Conservation (phyloP, 495 filamentous ascomycete species). For the Durotheca rogersii region DNA sequence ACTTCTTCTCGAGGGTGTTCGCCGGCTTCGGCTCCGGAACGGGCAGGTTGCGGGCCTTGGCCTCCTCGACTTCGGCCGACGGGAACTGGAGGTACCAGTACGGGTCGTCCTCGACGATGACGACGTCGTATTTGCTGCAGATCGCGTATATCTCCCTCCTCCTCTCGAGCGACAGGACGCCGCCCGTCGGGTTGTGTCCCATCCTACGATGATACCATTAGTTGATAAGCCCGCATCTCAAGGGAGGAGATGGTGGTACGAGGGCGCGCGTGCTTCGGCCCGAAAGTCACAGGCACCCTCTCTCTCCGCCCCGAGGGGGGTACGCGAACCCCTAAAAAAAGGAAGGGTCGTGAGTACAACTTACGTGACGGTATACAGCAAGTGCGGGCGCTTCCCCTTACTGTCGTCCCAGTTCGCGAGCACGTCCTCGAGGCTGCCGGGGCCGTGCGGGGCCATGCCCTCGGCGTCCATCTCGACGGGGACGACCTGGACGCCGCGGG, state of each 20-base stretch:
- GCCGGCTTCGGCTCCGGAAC: conserved; percentile 23
- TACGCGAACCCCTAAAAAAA: no score
- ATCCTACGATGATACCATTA: conserved; percentile 52
- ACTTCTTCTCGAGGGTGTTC: conserved; percentile 51
- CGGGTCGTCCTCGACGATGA: conserved; percentile 93
- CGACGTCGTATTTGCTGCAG: conserved; percentile 81
- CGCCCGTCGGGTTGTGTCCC: conserved; percentile 89
- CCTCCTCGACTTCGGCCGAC: conserved; percentile 56
- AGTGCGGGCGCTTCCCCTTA: conserved; percentile 71
- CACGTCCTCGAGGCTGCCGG: conserved; percentile 73
- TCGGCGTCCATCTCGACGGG: conserved; percentile 73
- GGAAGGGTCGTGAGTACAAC: no score
- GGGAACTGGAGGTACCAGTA: conserved; percentile 96
- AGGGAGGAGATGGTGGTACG: no score
- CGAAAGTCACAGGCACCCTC: background rate
- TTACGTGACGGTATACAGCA: conserved; percentile 90
- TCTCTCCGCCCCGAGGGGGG: background rate
- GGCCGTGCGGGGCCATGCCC: conserved; percentile 68
- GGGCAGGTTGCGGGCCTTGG: conserved; percentile 43
- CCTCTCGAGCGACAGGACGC: conserved; percentile 66
- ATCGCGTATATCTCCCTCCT: conserved; percentile 76
- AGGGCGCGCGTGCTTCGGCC: background rate
- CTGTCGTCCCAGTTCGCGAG: conserved; percentile 76
- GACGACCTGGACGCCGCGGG: conserved; percentile 69
- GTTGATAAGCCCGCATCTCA: no score